phyloP scores from a whole-genome alignment of 768 basidiomycete genomes.

The Boletus speciosus region DNA sequence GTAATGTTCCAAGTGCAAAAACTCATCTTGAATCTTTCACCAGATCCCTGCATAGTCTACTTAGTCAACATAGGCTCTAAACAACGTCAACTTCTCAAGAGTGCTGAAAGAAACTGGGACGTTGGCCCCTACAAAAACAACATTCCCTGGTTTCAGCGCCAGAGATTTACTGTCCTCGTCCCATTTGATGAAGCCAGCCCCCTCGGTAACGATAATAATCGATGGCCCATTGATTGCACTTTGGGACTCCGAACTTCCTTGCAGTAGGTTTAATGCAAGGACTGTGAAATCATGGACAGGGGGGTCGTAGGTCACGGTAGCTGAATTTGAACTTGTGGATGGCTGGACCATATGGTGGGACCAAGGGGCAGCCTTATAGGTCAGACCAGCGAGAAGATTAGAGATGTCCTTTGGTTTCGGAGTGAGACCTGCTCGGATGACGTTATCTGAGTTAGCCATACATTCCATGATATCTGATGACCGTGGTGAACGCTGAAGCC shows the following conservation, averaged over 20 bases:
- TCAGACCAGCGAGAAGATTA: conserved; percentile 83
- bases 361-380: conserved; percentile 72
- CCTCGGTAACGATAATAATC: conserved; percentile 72
- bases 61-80: conserved; percentile 29
- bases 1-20: background rate
- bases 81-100: conserved; percentile 23
- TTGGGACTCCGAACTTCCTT: conserved; percentile 51
- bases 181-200: conserved; percentile 58
- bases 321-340: conserved; percentile 39
- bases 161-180: conserved; percentile 34
- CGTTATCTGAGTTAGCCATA: conserved; percentile 99
- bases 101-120: conserved; percentile 49
- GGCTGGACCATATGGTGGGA: conserved; percentile 70
- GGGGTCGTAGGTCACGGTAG: conserved; percentile 74
- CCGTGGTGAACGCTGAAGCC: background rate
- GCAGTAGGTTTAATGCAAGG: conserved; percentile 51
- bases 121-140: conserved; percentile 79
- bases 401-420: conserved; percentile 94
- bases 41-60: background rate
- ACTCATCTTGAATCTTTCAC: background rate
- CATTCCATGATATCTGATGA: conserved; percentile 91
- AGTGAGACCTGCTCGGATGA: conserved; percentile 96
- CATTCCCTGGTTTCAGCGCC: conserved; percentile 59
- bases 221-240: conserved; percentile 76
- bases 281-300: conserved; percentile 95